phyloP scores from a whole-genome alignment of 73 alveolate species.

The Paraurostyla sp. region DNA sequence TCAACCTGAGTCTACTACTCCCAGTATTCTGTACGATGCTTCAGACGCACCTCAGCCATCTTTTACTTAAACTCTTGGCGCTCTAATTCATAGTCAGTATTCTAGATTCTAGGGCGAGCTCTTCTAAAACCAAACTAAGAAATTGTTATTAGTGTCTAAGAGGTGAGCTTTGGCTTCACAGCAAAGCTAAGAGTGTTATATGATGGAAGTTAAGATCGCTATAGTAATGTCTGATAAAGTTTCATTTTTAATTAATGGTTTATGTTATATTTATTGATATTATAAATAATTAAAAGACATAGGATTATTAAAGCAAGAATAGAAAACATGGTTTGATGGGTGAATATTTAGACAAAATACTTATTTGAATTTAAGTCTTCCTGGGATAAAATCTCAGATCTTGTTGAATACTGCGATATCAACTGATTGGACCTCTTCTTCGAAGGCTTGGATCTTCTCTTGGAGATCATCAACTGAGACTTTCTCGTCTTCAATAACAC shows the following conservation, averaged over 20 bases:
- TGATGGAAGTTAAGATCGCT: too few relatives aligned
- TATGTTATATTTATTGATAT: constrained; percentile 15
- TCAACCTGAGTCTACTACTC: constrained; percentile 51
- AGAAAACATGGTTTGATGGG: neutral
- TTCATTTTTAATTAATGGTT: constrained; percentile 34
- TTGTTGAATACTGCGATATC: constrained; percentile 89
- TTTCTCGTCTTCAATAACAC: constrained; percentile 83
- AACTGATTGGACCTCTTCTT: constrained; percentile 86
- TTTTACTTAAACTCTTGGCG: neutral
- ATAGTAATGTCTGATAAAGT: neutral
- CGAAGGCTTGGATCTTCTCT: constrained; percentile 66
- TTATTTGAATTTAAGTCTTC: too few relatives aligned
- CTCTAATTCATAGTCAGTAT: neutral
- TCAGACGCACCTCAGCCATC: neutral
- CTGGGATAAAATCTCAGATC: too few relatives aligned
- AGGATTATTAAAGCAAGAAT: neutral
- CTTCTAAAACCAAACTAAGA: neutral
- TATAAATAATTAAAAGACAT: neutral
- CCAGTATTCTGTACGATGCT: constrained; percentile 54
- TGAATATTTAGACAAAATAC: neutral
- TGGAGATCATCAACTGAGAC: constrained; percentile 73
- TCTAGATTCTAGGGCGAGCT: neutral
- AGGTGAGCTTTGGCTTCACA: too few relatives aligned
- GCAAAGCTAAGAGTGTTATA: too few relatives aligned
- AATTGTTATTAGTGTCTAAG: too few relatives aligned